Percentiles rank a stretch among this genome's conserved stretches.
phyloP scores from a whole-genome alignment of 2,329 filamentous ascomycete genomes.

The Aureobasidium mangrovei region DNA sequence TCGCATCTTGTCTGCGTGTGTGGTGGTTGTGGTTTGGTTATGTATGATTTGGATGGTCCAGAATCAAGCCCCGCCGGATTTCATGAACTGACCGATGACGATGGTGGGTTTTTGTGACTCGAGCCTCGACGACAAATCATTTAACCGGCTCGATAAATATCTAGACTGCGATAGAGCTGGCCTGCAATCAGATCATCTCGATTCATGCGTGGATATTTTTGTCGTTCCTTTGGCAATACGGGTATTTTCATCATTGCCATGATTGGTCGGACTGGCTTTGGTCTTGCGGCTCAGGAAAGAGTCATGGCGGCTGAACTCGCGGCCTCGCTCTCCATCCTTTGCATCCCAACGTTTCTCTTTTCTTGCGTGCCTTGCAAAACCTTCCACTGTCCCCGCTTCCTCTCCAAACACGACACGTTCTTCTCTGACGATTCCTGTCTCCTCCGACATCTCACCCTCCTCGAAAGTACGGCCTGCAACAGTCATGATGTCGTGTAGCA shows the following conservation, averaged over 20 bases:
- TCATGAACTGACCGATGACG: constrained; percentile 2
- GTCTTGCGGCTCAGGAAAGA: neutral
- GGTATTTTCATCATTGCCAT: neutral
- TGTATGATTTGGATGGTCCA: neutral
- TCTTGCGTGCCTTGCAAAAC: neutral
- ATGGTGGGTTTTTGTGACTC: constrained; percentile 7
- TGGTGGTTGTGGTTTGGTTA: neutral
- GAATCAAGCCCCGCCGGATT: neutral
- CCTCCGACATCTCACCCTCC: neutral
- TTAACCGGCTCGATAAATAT: no score
- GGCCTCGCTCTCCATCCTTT: neutral
- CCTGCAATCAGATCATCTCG: neutral
- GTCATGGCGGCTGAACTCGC: neutral
- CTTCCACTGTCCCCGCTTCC: no score
- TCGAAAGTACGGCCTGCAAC: constrained; percentile 17
- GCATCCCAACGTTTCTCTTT: constrained; percentile 6
- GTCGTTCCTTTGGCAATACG: neutral
- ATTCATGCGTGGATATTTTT: neutral
- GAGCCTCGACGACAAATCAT: neutral
- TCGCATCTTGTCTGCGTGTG: constrained; percentile 43
- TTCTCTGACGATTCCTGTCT: neutral
- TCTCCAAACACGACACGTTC: neutral
- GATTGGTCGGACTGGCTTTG: neutral
- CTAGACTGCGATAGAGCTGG: no score
- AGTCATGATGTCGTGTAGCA: constrained; percentile 17